Evolutionary conservation across 805 yeast genomes (phyloP).

Genomic region (Saccharomycopsis schoenii): DNA sequence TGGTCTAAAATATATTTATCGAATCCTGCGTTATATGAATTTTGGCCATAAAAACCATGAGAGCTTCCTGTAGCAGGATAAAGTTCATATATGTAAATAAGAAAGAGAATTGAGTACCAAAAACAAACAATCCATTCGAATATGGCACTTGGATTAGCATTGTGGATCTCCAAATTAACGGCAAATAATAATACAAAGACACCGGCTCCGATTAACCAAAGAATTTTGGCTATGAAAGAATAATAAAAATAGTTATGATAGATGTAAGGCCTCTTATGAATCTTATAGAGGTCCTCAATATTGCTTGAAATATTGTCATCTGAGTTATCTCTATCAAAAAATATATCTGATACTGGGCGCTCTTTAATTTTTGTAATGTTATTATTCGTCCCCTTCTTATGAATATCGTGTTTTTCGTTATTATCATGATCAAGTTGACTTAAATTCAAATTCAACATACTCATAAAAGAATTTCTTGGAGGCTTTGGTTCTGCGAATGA

Average conservation of each 20-base stretch:
- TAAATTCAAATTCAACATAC: background rate
- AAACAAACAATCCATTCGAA: slow-evolving; percentile 87
- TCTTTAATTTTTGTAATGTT: background rate
- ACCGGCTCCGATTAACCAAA: slow-evolving; percentile 61
- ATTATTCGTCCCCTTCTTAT: background rate
- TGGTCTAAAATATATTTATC: slow-evolving; percentile 1
- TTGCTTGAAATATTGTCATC: background rate
- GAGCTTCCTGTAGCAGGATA: slow-evolving; percentile 1
- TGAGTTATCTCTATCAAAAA: background rate
- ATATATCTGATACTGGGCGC: background rate
- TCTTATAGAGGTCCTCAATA: background rate
- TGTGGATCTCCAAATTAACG: slow-evolving; percentile 26
- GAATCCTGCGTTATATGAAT: slow-evolving; percentile 1
- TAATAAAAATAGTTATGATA: slow-evolving; percentile 18
- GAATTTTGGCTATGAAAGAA: slow-evolving; percentile 37
- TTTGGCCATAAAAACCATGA: slow-evolving; percentile 5
- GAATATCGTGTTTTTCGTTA: background rate
- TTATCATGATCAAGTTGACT: background rate
- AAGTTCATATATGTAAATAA: slow-evolving; percentile 52
- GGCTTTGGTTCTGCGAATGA: background rate
- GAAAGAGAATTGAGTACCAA: slow-evolving; percentile 65
- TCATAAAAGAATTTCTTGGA: background rate
- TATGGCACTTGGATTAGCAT: slow-evolving; percentile 39
- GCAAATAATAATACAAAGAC: slow-evolving; percentile 64
- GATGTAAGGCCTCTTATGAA: slow-evolving; percentile 36